Evolutionary conservation across 768 basidiomycete genomes (phyloP).

Genomic region (Hypsizygus marmoreus): DNA sequence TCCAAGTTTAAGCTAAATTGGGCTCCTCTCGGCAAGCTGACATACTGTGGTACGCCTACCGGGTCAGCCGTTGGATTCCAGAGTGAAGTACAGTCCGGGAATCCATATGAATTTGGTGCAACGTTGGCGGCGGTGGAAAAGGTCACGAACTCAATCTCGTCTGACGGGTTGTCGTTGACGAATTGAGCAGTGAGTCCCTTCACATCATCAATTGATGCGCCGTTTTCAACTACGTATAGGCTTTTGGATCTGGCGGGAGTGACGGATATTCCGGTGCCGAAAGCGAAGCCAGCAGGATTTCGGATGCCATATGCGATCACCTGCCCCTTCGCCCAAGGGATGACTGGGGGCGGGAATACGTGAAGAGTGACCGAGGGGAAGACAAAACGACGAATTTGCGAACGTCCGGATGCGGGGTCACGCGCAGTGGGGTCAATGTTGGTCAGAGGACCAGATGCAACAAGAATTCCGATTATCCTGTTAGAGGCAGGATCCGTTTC

Average conservation of each 20-base stretch:
- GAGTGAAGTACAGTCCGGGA: slow-evolving; percentile 45
- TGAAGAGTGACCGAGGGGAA: slow-evolving; percentile 17
- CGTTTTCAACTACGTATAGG: slow-evolving; percentile 45
- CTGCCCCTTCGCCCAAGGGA: slow-evolving; percentile 31
- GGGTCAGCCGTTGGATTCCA: slow-evolving; percentile 47
- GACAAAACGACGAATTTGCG: slow-evolving; percentile 38
- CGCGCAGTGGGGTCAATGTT: slow-evolving; percentile 47
- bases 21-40: slow-evolving; percentile 28
- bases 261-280: slow-evolving; percentile 19
- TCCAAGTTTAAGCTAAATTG: slow-evolving; percentile 42
- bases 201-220: slow-evolving; percentile 43
- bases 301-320: slow-evolving; percentile 45
- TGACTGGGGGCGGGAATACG: slow-evolving; percentile 16
- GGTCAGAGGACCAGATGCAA: slow-evolving; percentile 37
- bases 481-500: slow-evolving; percentile 19
- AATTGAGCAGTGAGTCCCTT: slow-evolving; percentile 39
- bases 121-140: slow-evolving; percentile 6
- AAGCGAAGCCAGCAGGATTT: slow-evolving; percentile 46
- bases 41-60: slow-evolving; percentile 38
- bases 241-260: slow-evolving; percentile 6
- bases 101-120: slow-evolving; percentile 33
- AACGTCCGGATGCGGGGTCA: slow-evolving; percentile 42
- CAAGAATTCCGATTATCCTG: slow-evolving; percentile 27
- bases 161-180: slow-evolving; percentile 48
- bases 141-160: slow-evolving; percentile 36